Conservation (phyloP, 768 basidiomycete genomes). For the Termitomyces titanicus region DNA sequence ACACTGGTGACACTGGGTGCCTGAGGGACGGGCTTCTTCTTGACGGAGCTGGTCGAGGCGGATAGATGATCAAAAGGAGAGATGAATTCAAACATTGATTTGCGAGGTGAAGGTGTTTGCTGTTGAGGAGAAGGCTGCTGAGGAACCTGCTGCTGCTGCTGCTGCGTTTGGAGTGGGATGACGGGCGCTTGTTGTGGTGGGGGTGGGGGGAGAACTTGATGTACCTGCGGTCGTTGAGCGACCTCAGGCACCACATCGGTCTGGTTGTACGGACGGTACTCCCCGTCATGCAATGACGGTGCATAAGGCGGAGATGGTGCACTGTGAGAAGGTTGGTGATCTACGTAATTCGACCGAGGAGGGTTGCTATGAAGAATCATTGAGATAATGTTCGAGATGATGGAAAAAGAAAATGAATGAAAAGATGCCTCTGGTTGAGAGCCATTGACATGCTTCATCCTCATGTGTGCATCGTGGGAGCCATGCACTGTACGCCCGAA, state of each 20-base stretch:
- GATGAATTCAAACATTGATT: constrained; percentile 82
- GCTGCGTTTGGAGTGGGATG: constrained; percentile 32
- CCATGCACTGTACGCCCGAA: neutral
- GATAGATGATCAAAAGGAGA: constrained; percentile 82
- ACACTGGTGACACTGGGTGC: constrained; percentile 37
- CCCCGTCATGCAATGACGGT: constrained; percentile 38
- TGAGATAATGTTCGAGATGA: constrained; percentile 11
- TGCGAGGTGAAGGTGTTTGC: constrained; percentile 64
- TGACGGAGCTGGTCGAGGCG: constrained; percentile 41
- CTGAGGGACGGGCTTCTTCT: constrained; percentile 70
- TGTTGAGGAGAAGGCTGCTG: constrained; percentile 26
- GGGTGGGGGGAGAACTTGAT: constrained; percentile 23
- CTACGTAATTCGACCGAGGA: constrained; percentile 49
- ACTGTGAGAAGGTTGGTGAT: constrained; percentile 37
- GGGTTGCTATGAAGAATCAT: constrained; percentile 34
- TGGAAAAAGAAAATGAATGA: neutral
- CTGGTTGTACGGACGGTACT: constrained; percentile 41
- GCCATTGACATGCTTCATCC: constrained; percentile 1
- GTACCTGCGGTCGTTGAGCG: constrained; percentile 32
- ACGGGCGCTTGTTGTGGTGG: constrained; percentile 25
- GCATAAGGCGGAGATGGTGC: constrained; percentile 48
- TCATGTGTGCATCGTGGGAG: constrained; percentile 5
- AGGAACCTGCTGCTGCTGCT: constrained; percentile 22
- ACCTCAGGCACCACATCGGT: constrained; percentile 39
- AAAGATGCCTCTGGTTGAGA: neutral